Evolutionary conservation across 129 eudicot species (phyloP).

Genomic region (Helianthus tuberosus): DNA sequence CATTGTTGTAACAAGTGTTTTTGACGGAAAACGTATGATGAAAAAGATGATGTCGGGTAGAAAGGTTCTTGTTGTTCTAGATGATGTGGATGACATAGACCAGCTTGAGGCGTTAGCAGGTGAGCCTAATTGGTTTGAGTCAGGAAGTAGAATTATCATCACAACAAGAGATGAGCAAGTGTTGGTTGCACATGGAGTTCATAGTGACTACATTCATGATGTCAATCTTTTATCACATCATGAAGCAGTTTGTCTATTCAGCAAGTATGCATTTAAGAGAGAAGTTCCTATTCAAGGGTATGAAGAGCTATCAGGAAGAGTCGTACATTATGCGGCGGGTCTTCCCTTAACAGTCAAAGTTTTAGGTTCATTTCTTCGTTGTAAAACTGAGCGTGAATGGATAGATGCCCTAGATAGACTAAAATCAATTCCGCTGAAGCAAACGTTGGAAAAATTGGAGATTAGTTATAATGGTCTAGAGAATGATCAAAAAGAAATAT

Average conservation of each 20-base stretch:
- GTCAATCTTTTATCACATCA: neutral
- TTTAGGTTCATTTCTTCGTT: slow-evolving; percentile 1
- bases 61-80: slow-evolving; percentile 8
- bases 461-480: neutral
- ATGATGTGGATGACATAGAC: neutral
- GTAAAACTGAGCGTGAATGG: neutral
- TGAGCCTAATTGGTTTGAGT: too few relatives aligned
- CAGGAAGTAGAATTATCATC: too few relatives aligned
- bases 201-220: neutral
- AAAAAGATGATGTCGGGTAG: neutral
- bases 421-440: slow-evolving; percentile 1
- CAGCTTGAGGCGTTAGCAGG: too few relatives aligned
- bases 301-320: slow-evolving; percentile 12
- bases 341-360: slow-evolving; percentile 4
- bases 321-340: slow-evolving; percentile 21
- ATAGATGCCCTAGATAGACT: neutral
- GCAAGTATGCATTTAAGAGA: neutral
- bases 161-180: too few relatives aligned
- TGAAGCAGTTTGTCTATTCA: slow-evolving; percentile 9
- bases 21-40: neutral
- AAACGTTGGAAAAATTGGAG: neutral
- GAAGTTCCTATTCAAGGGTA: too few relatives aligned
- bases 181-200: too few relatives aligned
- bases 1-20: neutral
- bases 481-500: neutral